Evolutionary conservation across 371 early-diverging fungal genomes (phyloP).

Genomic region (Syncephalastrum monosporum): DNA sequence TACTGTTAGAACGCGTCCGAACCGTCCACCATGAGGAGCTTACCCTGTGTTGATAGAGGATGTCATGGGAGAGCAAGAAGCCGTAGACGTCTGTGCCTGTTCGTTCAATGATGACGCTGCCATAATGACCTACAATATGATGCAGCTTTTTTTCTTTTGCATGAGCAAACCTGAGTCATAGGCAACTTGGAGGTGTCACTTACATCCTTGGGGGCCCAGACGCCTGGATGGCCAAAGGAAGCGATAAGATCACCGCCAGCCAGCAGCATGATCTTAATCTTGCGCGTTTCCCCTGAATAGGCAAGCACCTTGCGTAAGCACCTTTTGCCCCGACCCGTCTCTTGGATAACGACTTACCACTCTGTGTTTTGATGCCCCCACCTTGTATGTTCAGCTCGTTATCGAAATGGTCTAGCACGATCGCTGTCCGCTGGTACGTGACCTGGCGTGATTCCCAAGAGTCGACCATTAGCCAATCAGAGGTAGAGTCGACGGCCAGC

Average conservation of each 20-base stretch:
- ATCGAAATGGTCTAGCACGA: constrained; percentile 94
- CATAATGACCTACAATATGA: constrained; percentile 89
- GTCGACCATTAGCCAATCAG: constrained; percentile 95
- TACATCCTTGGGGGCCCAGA: constrained; percentile 93
- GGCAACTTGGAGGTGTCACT: constrained; percentile 19
- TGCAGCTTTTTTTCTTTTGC: constrained; percentile 69
- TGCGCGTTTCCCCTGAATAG: constrained; percentile 40
- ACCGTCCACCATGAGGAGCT: constrained; percentile 7
- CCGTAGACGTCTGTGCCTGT: constrained; percentile 94
- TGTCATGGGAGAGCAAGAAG: constrained; percentile 87
- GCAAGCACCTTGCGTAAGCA: too few species aligned
- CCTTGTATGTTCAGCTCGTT: constrained; percentile 72
- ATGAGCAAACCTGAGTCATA: not conserved
- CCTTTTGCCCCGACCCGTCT: too few species aligned
- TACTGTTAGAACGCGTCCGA: not conserved
- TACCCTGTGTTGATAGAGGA: constrained; percentile 86
- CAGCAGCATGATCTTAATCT: constrained; percentile 84
- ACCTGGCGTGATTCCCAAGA: constrained; percentile 88
- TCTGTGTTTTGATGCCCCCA: constrained; percentile 49
- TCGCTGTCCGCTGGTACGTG: constrained; percentile 84
- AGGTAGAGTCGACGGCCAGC: constrained; percentile 78
- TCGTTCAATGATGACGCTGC: constrained; percentile 95
- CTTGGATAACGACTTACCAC: constrained; percentile 26
- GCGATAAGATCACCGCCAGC: constrained; percentile 98
- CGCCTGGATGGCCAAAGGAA: constrained; percentile 87